Base-by-base conservation (phyloP, 192 early-diverging fungal genomes). In the Anaeromyces robustus region DNA sequence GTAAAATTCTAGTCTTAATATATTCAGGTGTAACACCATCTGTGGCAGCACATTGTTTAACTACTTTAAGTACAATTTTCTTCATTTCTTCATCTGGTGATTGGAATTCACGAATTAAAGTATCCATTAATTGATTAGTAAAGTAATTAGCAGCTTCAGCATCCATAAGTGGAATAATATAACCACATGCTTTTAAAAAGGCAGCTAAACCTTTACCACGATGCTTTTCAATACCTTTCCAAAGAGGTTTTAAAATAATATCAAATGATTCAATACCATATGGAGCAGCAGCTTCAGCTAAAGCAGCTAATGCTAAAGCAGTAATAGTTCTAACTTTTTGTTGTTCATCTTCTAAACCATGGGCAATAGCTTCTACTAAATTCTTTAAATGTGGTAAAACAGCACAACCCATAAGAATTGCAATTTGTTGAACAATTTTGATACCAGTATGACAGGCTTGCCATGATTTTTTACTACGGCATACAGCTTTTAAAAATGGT, bases 231-330 rank as follows among this genome's bases (percentile, higher is more conserved):
- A 97, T 95, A 80, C 96, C 98, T 30, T 90, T 88, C 94, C 95
- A 96, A 37, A 99, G 87, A 77, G 96, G 96, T 79, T 92, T 90
- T 29, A 99, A 84, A 12, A 97, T 95, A 19, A 89, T 84, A 81
- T 98, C 96, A 83, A 99, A 98, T 0, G 95, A 94, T 84, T 99
- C 98, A 81, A 99, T 97, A 85, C 98, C 98, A 85, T 99, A 99
- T 0, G 98, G 98, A 5, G 95, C 94, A 4, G 98, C 94, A 2
- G 97, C 96, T 86, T 98, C 96, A 0, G 98, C 98, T 79, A 99
- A 87, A 16, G 96, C 96, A 6, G 96, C 92, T 39, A 99, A 92
- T 0, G 97, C 97, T 41, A 98, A 87, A 2, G 97, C 97, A 12
- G 97, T 94, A 34, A 98, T 94, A 0, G 96, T 97, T 30, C 96